These are phyloP conservation scores for Plasmodium cynomolgi DNA, from an alignment of 169 alveolate species.

Conservation along the genomic window DNA sequence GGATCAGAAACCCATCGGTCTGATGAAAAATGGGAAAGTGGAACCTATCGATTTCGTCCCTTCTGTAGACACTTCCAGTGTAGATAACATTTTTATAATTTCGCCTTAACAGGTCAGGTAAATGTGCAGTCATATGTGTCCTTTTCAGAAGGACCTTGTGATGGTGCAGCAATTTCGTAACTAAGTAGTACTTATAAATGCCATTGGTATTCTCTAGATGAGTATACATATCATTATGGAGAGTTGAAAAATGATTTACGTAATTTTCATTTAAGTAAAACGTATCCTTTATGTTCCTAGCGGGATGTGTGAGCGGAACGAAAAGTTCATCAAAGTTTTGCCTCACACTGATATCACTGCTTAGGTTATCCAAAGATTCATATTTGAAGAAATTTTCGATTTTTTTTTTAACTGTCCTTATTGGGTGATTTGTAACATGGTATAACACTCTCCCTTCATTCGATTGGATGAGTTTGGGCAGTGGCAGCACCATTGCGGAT, in stretches of 20 bases:
- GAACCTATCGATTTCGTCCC: conserved; percentile 93
- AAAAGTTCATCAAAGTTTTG: conserved; percentile 91
- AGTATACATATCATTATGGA: conserved; percentile 1
- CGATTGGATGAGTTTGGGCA: conserved; percentile 49
- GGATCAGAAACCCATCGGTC: conserved; percentile 88
- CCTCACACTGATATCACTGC: conserved; percentile 78
- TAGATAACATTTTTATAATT: conserved; percentile 88
- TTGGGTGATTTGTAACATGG: conserved; percentile 43
- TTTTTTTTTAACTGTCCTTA: conserved; percentile 49
- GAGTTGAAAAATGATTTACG: conserved; percentile 25
- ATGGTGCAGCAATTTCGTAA: conserved; percentile 49
- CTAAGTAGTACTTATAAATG: conserved; percentile 73
- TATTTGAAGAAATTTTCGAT: conserved; percentile 58
- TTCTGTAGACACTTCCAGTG: conserved; percentile 93
- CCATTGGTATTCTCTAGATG: conserved; percentile 61
- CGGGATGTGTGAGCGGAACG: conserved; percentile 91
- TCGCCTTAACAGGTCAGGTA: conserved; percentile 85
- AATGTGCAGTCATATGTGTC: conserved; percentile 93
- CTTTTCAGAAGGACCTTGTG: conserved; percentile 81
- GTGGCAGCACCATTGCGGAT: background rate
- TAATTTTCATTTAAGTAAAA: conserved; percentile 84
- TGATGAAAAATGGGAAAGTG: conserved; percentile 96
- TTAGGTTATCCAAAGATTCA: conserved; percentile 74
- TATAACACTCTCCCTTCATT: conserved; percentile 48
- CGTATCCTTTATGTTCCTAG: conserved; percentile 90